Evolutionary conservation across 352 stramenopile genomes (phyloP).

Genomic region (Elongisporangium prolatum): DNA sequence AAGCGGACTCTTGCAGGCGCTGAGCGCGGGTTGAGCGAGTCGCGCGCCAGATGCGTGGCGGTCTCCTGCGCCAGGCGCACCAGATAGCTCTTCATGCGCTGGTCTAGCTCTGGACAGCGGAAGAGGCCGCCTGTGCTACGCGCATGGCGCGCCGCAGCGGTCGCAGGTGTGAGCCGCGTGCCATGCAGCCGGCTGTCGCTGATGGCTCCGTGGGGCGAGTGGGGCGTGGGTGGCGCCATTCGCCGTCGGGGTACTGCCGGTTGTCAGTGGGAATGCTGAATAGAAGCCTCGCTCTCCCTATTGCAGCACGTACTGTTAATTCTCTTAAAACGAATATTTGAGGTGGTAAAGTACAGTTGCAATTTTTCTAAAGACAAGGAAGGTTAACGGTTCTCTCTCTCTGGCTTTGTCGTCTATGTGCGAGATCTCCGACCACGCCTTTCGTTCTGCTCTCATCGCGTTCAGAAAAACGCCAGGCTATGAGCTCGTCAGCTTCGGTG

Average conservation of each 20-base stretch:
- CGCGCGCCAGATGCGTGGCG: constrained; percentile 71
- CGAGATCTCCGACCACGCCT: not conserved
- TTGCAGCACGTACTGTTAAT: not conserved
- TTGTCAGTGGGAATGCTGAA: not conserved
- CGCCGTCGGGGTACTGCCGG: not conserved
- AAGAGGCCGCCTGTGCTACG: constrained; percentile 46
- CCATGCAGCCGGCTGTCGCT: not conserved
- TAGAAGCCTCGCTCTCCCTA: not conserved
- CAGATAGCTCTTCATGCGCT: constrained; percentile 73
- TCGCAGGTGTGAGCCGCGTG: not conserved
- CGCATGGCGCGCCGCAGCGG: not conserved
- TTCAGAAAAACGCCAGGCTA: not conserved
- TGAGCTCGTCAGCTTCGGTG: not conserved
- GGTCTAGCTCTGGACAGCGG: constrained; percentile 50
- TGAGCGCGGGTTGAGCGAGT: constrained; percentile 48
- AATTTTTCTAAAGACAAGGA: no score
- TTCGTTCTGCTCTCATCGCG: not conserved
- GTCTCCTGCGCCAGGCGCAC: constrained; percentile 77
- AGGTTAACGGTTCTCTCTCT: no score
- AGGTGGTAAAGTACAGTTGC: not conserved
- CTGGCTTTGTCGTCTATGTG: not conserved
- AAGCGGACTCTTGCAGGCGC: constrained; percentile 2
- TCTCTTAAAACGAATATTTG: not conserved
- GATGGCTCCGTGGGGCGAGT: not conserved
- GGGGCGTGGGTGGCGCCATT: not conserved